phyloP scores from a whole-genome alignment of 257 asterid genomes.

The Nicotiana tabacum region DNA sequence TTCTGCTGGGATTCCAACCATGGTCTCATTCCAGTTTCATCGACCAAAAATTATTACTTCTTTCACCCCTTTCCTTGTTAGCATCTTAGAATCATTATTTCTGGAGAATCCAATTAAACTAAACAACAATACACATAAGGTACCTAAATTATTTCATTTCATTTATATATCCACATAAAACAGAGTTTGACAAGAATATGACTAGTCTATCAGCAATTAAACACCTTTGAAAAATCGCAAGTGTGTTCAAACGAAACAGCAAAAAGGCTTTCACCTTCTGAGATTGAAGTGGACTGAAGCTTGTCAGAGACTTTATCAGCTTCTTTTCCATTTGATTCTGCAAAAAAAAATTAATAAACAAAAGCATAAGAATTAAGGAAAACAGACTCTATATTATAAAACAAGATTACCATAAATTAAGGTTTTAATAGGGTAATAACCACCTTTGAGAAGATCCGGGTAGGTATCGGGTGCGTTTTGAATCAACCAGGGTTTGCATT shows the following conservation, averaged over 20 bases:
- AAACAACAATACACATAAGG: background rate
- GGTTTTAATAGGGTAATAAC: background rate
- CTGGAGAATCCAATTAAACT: background rate
- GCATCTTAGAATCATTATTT: background rate
- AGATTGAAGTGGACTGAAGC: slow-evolving; percentile 77
- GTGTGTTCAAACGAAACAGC: background rate
- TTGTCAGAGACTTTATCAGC: slow-evolving; percentile 65
- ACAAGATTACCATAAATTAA: background rate
- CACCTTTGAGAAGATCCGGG: slow-evolving; percentile 87
- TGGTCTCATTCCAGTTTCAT: background rate
- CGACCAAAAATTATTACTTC: background rate
- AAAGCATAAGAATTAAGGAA: background rate
- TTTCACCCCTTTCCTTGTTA: background rate
- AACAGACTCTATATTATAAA: background rate
- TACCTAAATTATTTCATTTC: background rate
- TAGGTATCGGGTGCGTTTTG: slow-evolving; percentile 62
- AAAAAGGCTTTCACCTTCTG: slow-evolving; percentile 36
- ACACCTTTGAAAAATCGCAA: background rate
- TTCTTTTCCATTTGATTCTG: slow-evolving; percentile 57
- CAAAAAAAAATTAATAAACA: background rate
- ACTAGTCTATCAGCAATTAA: background rate
- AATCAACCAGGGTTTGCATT: slow-evolving; percentile 94
- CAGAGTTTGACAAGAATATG: background rate
- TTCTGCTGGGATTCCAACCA: background rate
- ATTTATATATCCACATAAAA: background rate